Percentiles rank a stretch among this genome's conserved stretches.
These are phyloP conservation scores for Apiospora phragmitis DNA, from an alignment of 2,329 filamentous ascomycete species.

Conservation along the genomic window DNA sequence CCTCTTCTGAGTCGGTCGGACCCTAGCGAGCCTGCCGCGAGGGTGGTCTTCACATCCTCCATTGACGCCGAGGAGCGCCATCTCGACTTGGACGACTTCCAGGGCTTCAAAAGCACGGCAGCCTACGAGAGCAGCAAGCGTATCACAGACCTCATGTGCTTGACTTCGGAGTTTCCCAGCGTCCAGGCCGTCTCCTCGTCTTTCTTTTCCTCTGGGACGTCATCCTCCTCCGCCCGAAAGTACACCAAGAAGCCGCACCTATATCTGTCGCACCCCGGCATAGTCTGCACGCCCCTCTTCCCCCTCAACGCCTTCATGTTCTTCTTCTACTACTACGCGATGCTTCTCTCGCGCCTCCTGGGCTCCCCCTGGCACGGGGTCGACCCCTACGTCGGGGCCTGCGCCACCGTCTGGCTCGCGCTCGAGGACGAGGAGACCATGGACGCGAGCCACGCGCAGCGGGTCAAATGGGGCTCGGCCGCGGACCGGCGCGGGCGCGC, in stretches of 20 bases:
- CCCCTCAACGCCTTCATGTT: constrained; percentile 70
- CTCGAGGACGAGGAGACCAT: constrained; percentile 66
- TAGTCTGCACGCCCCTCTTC: constrained; percentile 81
- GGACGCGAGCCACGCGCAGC: constrained; percentile 53
- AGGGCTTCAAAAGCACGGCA: constrained; percentile 61
- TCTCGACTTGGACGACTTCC: constrained; percentile 71
- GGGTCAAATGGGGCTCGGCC: constrained; percentile 83
- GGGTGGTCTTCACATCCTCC: constrained; percentile 86
- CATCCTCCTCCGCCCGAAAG: constrained; percentile 14
- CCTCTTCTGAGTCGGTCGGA: constrained; percentile 64
- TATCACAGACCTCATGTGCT: constrained; percentile 78
- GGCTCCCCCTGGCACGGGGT: constrained; percentile 89
- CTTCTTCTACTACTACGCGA: constrained; percentile 65
- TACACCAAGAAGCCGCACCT: constrained; percentile 55
- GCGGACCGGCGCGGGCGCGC: constrained; percentile 58
- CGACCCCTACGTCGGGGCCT: constrained; percentile 74
- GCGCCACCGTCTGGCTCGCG: constrained; percentile 75
- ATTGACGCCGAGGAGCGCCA: constrained; percentile 62
- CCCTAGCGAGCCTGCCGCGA: constrained; percentile 48
- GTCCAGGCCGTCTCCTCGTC: constrained; percentile 55
- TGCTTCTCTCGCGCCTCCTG: constrained; percentile 72
- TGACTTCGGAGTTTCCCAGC: constrained; percentile 70
- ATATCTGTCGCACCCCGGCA: constrained; percentile 83
- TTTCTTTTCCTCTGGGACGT: constrained; percentile 50
- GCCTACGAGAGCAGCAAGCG: constrained; percentile 90